Percentiles rank a stretch among this genome's conserved stretches.
Conservation (phyloP, 805 yeast species). For the Starmerella tilneyi region DNA sequence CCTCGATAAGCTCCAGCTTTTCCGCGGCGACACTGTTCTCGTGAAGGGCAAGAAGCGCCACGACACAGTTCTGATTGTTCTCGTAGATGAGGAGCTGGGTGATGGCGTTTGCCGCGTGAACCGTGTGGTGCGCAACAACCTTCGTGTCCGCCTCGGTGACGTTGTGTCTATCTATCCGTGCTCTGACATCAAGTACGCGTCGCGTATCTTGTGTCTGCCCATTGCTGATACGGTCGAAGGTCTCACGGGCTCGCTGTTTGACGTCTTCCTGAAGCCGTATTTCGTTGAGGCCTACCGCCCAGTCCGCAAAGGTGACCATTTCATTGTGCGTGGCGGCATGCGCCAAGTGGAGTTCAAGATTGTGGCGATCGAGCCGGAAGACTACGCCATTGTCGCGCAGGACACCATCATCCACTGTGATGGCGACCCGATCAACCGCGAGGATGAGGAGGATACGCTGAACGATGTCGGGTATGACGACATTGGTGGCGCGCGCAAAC, state of each 20-base stretch:
- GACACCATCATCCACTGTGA: conserved; percentile 97
- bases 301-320: conserved; percentile 92
- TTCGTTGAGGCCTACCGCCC: conserved; percentile 99
- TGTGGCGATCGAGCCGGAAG: conserved; percentile 96
- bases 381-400: conserved; percentile 95
- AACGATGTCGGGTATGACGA: conserved; percentile 98
- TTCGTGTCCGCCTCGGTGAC: conserved; percentile 90
- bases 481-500: conserved; percentile 98
- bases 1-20: conserved; percentile 86
- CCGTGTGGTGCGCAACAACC: conserved; percentile 90
- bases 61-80: conserved; percentile 90
- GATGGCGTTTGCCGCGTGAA: conserved; percentile 91
- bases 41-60: conserved; percentile 97
- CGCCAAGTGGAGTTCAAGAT: conserved; percentile 98
- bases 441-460: conserved; percentile 92
- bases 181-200: conserved; percentile 95
- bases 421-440: conserved; percentile 97
- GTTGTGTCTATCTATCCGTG: conserved; percentile 85
- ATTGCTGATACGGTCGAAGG: conserved; percentile 98
- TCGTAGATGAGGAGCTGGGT: conserved; percentile 92
- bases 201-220: conserved; percentile 88
- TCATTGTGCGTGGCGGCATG: conserved; percentile 97
- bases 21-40: conserved; percentile 94
- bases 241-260: conserved; percentile 89
- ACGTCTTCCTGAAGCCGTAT: conserved; percentile 92